Conservation (phyloP, 2,329 filamentous ascomycete genomes). For the Phialophora tarda region DNA sequence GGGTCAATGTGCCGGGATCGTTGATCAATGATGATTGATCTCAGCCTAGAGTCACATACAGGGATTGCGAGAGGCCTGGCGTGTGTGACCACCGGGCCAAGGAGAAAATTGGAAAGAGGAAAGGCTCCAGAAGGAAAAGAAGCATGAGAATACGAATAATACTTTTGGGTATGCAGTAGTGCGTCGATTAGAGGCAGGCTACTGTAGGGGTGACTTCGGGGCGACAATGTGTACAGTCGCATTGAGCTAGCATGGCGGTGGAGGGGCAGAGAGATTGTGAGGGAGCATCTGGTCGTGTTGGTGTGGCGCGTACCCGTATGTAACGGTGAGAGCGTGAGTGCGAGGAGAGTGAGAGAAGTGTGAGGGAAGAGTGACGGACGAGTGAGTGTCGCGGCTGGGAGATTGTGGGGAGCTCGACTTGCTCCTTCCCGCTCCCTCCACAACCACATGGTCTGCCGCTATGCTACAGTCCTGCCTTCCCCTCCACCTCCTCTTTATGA, state of each 20-base stretch:
- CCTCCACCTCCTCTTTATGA: not conserved
- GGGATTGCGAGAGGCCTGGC: not conserved
- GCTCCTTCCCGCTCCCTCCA: conserved; percentile 5
- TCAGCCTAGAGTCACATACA: not conserved
- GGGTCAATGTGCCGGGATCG: not conserved
- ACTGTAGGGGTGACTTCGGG: not conserved
- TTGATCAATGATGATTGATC: conserved; percentile 7
- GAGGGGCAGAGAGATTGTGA: not conserved
- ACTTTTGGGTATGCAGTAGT: conserved; percentile 8
- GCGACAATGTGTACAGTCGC: not conserved
- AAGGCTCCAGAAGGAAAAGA: conserved; percentile 21
- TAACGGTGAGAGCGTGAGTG: conserved; percentile 3
- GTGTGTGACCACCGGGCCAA: not conserved
- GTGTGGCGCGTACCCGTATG: not conserved
- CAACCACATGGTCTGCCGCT: conserved; percentile 3
- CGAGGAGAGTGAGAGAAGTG: not conserved
- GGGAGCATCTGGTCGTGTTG: not conserved
- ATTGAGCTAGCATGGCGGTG: not conserved
- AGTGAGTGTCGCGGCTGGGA: not conserved
- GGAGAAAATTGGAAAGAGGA: conserved; percentile 4
- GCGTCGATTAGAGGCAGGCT: conserved; percentile 9
- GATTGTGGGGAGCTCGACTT: conserved; percentile 8
- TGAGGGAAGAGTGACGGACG: not conserved
- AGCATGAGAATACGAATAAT: conserved; percentile 2
- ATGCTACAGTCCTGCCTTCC: not conserved